Conservation (phyloP, 2,329 filamentous ascomycete species). For the Colletotrichum graminicola region DNA sequence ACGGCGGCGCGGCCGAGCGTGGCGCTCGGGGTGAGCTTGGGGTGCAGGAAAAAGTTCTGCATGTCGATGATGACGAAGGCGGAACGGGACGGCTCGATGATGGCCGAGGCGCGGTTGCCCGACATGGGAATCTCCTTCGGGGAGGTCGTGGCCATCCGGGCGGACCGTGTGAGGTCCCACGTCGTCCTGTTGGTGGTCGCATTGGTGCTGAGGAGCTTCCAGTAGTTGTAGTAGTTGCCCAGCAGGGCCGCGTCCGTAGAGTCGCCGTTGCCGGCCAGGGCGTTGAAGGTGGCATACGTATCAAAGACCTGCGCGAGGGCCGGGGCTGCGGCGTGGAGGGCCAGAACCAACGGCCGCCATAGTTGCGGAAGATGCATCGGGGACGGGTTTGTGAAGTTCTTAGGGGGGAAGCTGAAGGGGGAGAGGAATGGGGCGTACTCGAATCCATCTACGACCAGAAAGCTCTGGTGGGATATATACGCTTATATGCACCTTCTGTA, state of each 20-base stretch:
- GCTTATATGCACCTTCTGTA: not conserved
- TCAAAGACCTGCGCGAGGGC: not conserved
- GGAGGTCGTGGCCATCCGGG: not conserved
- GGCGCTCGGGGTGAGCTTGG: not conserved
- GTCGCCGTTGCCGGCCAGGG: not conserved
- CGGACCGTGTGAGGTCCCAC: not conserved
- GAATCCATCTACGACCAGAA: not conserved
- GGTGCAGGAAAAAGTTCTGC: conserved; percentile 2
- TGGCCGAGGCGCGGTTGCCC: not conserved
- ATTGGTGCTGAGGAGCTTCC: not conserved
- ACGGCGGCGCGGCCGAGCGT: conserved; percentile 1
- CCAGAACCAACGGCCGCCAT: not conserved
- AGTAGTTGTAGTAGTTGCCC: conserved; percentile 2
- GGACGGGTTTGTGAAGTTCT: not conserved
- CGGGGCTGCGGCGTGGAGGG: not conserved
- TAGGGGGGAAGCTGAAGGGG: not conserved
- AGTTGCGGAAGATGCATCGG: not conserved
- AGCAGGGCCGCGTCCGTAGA: not conserved
- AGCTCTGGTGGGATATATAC: not conserved
- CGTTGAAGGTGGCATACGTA: not conserved
- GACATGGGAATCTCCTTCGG: not conserved
- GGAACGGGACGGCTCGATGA: not conserved
- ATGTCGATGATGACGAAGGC: not conserved
- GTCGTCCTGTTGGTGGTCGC: not conserved
- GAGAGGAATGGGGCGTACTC: not conserved